phyloP scores from a whole-genome alignment of 2,329 filamentous ascomycete genomes.

The Diaporthe helianthi region DNA sequence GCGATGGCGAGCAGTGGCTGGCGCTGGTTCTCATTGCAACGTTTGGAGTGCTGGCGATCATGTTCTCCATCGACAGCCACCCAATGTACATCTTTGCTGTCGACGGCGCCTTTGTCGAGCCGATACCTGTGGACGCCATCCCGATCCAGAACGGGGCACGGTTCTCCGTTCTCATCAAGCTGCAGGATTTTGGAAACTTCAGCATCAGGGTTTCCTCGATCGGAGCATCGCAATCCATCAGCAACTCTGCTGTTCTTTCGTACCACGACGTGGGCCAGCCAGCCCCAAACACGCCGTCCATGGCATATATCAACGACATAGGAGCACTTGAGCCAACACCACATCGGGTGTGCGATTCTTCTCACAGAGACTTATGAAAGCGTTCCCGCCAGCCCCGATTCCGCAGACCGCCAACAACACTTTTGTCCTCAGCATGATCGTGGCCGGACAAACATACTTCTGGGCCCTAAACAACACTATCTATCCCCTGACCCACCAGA shows the following conservation, averaged over 20 bases:
- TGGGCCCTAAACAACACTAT: conserved; percentile 61
- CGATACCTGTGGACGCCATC: conserved; percentile 56
- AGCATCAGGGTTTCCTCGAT: conserved; percentile 60
- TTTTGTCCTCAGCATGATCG: conserved; percentile 50
- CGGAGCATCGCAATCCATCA: conserved; percentile 60
- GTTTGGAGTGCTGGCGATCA: conserved; percentile 52
- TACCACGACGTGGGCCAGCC: conserved; percentile 43
- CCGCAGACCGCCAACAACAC: conserved; percentile 53
- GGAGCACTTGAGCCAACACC: conserved; percentile 52
- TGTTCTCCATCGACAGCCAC: conserved; percentile 60
- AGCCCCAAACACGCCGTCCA: conserved; percentile 38
- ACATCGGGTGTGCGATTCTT: conserved; percentile 52
- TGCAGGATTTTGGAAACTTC: conserved; percentile 57
- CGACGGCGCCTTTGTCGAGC: conserved; percentile 61
- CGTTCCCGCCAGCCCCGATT: conserved; percentile 56
- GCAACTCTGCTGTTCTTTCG: conserved; percentile 57
- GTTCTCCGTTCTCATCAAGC: conserved; percentile 57
- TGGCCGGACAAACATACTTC: conserved; percentile 53
- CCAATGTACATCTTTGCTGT: conserved; percentile 61
- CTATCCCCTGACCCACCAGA: conserved; percentile 47
- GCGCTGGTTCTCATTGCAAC: conserved; percentile 63
- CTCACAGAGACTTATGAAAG: conserved; percentile 49
- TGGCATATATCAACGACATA: conserved; percentile 57
- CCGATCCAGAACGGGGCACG: conserved; percentile 59
- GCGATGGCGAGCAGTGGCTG: conserved; percentile 51